phyloP scores from a whole-genome alignment of 768 basidiomycete species.

The Rhizopogon salebrosus region DNA sequence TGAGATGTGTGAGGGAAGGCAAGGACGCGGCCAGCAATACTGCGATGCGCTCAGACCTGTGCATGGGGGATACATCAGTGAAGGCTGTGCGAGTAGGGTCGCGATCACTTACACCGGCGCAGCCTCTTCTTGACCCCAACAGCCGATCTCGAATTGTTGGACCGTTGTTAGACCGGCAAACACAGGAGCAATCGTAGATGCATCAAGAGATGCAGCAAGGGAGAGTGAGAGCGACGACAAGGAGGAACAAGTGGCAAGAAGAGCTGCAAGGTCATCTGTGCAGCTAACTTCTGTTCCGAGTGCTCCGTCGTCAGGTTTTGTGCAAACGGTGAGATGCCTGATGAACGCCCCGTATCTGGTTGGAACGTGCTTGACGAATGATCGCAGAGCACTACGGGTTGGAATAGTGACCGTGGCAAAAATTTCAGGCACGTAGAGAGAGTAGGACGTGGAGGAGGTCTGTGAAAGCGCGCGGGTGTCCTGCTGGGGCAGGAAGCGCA shows the following conservation, averaged over 20 bases:
- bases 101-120: slow-evolving; percentile 31
- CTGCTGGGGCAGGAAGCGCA: slow-evolving; percentile 40
- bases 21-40: slow-evolving; percentile 63
- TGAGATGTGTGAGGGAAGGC: slow-evolving; percentile 49
- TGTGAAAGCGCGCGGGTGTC: slow-evolving; percentile 45
- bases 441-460: slow-evolving; percentile 46
- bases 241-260: slow-evolving; percentile 46
- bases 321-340: slow-evolving; percentile 41
- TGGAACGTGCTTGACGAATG: slow-evolving; percentile 57
- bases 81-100: slow-evolving; percentile 3
- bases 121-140: slow-evolving; percentile 28
- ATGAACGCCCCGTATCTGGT: slow-evolving; percentile 46
- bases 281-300: slow-evolving; percentile 24
- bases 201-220: slow-evolving; percentile 21
- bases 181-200: slow-evolving; percentile 13
- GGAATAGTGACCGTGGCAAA: slow-evolving; percentile 56
- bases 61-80: background rate
- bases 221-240: slow-evolving; percentile 28
- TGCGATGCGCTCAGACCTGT: slow-evolving; percentile 51
- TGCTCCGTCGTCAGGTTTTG: slow-evolving; percentile 30
- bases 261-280: slow-evolving; percentile 43
- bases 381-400: slow-evolving; percentile 38
- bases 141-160: slow-evolving; percentile 14
- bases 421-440: slow-evolving; percentile 49
- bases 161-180: slow-evolving; percentile 16